Evolutionary conservation across 2,329 filamentous ascomycete genomes (phyloP).

Genomic region (Rutstroemia sp.): DNA sequence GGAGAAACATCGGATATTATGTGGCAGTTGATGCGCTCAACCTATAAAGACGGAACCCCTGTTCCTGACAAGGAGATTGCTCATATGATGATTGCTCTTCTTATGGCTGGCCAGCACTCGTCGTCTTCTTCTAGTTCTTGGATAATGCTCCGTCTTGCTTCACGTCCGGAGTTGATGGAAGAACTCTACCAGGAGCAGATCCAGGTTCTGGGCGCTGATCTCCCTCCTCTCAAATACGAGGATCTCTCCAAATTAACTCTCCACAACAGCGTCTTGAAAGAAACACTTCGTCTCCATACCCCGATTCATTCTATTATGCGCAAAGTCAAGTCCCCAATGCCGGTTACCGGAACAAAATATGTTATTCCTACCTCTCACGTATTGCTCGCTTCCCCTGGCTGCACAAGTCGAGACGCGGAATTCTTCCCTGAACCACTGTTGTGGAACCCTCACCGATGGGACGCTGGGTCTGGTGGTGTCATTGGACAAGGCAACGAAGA

Average conservation of each 20-base stretch:
- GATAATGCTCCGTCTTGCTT: constrained; percentile 76
- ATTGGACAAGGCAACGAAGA: constrained; percentile 38
- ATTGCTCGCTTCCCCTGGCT: constrained; percentile 78
- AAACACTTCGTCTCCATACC: constrained; percentile 83
- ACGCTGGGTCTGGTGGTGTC: constrained; percentile 52
- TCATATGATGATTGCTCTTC: constrained; percentile 88
- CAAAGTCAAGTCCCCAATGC: constrained; percentile 82
- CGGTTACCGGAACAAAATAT: constrained; percentile 73
- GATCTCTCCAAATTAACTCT: constrained; percentile 71
- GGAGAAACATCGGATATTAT: constrained; percentile 68
- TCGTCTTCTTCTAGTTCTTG: constrained; percentile 78
- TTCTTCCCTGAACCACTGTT: constrained; percentile 76
- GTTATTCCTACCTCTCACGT: constrained; percentile 74
- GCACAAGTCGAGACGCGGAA: constrained; percentile 61
- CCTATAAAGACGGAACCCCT: constrained; percentile 72
- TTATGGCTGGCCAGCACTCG: constrained; percentile 89
- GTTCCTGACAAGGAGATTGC: constrained; percentile 82
- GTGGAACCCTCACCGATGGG: constrained; percentile 93
- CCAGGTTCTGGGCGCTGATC: constrained; percentile 61
- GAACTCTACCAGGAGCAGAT: constrained; percentile 81
- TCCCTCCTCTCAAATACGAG: constrained; percentile 70
- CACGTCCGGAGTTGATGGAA: constrained; percentile 69
- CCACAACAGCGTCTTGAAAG: constrained; percentile 79
- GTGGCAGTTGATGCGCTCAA: constrained; percentile 79
- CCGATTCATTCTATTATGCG: constrained; percentile 95